These are phyloP conservation scores for Hypoxylon sp. DNA, from an alignment of 2,329 filamentous ascomycete genomes.

Conservation along the genomic window DNA sequence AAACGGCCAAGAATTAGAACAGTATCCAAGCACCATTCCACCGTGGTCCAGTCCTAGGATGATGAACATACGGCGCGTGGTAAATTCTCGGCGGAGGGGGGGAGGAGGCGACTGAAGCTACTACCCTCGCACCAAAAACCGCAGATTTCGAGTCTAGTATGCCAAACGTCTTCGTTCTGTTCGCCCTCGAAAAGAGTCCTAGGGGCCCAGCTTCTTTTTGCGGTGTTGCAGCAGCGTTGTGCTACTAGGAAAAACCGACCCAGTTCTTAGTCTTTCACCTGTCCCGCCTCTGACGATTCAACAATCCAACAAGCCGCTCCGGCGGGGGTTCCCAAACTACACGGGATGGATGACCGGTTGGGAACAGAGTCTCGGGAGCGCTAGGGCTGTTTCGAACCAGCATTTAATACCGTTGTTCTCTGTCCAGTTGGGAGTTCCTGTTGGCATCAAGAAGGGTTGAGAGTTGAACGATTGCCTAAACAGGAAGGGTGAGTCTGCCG, in stretches of 20 bases:
- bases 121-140: slow-evolving; percentile 50
- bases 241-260: slow-evolving; percentile 47
- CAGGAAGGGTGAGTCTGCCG: slow-evolving; percentile 48
- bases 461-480: slow-evolving; percentile 48
- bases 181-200: slow-evolving; percentile 45
- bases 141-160: slow-evolving; percentile 46
- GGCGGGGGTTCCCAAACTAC: slow-evolving; percentile 40
- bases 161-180: slow-evolving; percentile 44
- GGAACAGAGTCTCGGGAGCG: slow-evolving; percentile 44
- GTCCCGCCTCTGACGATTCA: slow-evolving; percentile 40
- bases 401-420: slow-evolving; percentile 47
- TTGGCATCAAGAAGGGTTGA: slow-evolving; percentile 39
- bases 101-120: slow-evolving; percentile 46
- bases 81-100: slow-evolving; percentile 40
- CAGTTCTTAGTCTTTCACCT: slow-evolving; percentile 39
- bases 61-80: slow-evolving; percentile 49
- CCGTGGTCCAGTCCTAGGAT: slow-evolving; percentile 45
- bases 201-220: slow-evolving; percentile 42
- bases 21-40: slow-evolving; percentile 47
- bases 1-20: slow-evolving; percentile 47
- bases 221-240: slow-evolving; percentile 51
- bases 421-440: slow-evolving; percentile 41
- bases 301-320: slow-evolving; percentile 37
- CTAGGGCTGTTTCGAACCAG: slow-evolving; percentile 37
- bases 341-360: slow-evolving; percentile 39